Evolutionary conservation across 345 rosid species (phyloP), one percentile per base, ranked within the genome.

Genomic region (Pelargonium nanum): DNA sequence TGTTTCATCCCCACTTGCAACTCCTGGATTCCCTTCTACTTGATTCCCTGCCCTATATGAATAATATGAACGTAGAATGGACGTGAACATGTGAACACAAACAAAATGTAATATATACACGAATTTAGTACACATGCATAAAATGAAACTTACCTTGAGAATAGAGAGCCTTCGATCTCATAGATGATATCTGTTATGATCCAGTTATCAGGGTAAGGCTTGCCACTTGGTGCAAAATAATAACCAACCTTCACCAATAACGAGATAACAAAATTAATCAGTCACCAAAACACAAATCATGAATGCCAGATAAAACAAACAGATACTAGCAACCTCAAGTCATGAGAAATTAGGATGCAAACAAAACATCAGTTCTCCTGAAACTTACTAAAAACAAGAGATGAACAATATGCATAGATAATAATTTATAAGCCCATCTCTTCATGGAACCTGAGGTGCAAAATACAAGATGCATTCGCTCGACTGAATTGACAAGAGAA

Each of bases 191-290:
- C 99, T 7, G 99, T 89, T 65, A 87, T 79, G 68, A 89, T 93
- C 99, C 99, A 93, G 70, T 89, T 93, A 78, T 93, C 96, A 77
- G 99, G 99, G 71, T 93, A 93, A 70, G 97, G 96, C 78, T 93
- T 93, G 68, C 97, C 96, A 71, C 99, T 89, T 28, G 97, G 96
- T 23, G 99, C 97, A 78, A 87, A 81, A 77, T 84, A 93, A 71
- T 87, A 87, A 59, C 99, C 99, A 76, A 89, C 97, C 99, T 93
- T 17, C 48, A 40, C 48, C 48, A 40, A 40, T 40, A 15, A 15
- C 48, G 15, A 74, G 55, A 76, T 22, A 69, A 56, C 58, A 57
- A 59, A 62, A 81, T 17, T 48, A 0, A 63, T 64, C 63, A 62
- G 61, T 56, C 23, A 53, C 24, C 22, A 53, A 1, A 34, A 63